These are phyloP conservation scores for Podospora conica DNA, from an alignment of 495 filamentous ascomycete genomes.

Conservation along the genomic window DNA sequence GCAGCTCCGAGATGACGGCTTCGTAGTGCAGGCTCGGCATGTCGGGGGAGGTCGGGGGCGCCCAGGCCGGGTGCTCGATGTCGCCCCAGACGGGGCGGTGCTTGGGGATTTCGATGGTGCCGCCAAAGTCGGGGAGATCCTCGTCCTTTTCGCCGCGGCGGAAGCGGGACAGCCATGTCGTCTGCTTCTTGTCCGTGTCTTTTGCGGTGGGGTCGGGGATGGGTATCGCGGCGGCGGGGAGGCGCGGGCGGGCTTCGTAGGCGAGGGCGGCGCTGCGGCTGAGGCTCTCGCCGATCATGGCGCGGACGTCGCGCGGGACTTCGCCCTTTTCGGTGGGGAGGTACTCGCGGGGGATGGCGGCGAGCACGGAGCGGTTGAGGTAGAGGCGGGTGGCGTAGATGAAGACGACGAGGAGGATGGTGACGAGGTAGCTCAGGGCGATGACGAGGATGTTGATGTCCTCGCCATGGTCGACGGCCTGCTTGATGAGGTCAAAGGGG, in stretches of 20 bases:
- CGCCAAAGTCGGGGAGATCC: conserved; percentile 3
- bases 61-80: conserved; percentile 86
- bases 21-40: conserved; percentile 73
- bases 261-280: conserved; percentile 74
- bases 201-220: neutral
- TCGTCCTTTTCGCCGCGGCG: conserved; percentile 16
- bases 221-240: conserved; percentile 28
- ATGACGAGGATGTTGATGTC: conserved; percentile 82
- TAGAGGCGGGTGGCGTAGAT: conserved; percentile 88
- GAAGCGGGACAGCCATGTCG: conserved; percentile 21
- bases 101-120: conserved; percentile 20
- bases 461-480: conserved; percentile 57
- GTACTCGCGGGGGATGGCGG: conserved; percentile 76
- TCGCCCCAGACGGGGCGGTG: conserved; percentile 59
- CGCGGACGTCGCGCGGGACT: conserved; percentile 62
- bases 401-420: conserved; percentile 61
- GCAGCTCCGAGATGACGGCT: conserved; percentile 77
- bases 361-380: conserved; percentile 69
- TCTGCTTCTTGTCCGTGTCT: neutral
- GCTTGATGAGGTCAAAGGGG: conserved; percentile 76
- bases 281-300: conserved; percentile 65
- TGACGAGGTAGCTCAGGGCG: conserved; percentile 69
- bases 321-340: conserved; percentile 77
- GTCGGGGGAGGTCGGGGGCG: conserved; percentile 65
- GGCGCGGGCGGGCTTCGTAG: conserved; percentile 66